Base-by-base conservation (phyloP, 2,329 filamentous ascomycete genomes). In the Aureobasidium sp. region DNA sequence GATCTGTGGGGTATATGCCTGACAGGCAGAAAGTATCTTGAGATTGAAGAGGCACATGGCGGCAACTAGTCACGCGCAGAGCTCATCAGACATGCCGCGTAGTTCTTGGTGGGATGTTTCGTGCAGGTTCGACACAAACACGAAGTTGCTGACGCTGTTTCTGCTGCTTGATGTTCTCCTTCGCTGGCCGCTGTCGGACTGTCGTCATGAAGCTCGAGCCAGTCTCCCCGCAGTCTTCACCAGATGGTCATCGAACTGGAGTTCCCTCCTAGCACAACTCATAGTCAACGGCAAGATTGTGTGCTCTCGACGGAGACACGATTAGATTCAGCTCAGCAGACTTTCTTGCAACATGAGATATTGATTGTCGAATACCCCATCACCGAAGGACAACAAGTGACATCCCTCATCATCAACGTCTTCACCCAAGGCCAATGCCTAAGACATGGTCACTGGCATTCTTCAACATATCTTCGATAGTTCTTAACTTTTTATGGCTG, bases 1-100 rank as follows among this genome's bases (percentile, higher is more conserved):
- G 51, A 55, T 55, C 51, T n/a, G 36, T 55, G 51, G 51, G 17
- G 51, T 17, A 27, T 52, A 23, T 55, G 51, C 51, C 36, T 55
- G 36, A 8, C 51, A 17, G 32, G 13, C 26, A 20, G 51, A 26
- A 26, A 37, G 37, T 26, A 42, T 29, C 36, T 42, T 12, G 37
- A 42, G 23, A 27, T 17, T n/a, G 13, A 12, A 42, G 26, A 20
- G 26, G 37, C 36, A 32, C 37, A 53, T 39, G 47, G 47, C 26
- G 20, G 29, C 6, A 26, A 47, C 20, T 47, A 47, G 44, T 5
- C 44, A 55, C 8, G 36, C 36, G 37, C 51, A 42, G 26, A 29
- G 26, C 51, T 42, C 51, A 55, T 55, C 37, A 41, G 51, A 41
- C 51, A 55, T 17, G 5, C 36, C 29, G 13, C 29, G 9, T 32